Conservation (phyloP, 225 moss, liverwort and hornwort species). For the Sphagnum tenellum region DNA sequence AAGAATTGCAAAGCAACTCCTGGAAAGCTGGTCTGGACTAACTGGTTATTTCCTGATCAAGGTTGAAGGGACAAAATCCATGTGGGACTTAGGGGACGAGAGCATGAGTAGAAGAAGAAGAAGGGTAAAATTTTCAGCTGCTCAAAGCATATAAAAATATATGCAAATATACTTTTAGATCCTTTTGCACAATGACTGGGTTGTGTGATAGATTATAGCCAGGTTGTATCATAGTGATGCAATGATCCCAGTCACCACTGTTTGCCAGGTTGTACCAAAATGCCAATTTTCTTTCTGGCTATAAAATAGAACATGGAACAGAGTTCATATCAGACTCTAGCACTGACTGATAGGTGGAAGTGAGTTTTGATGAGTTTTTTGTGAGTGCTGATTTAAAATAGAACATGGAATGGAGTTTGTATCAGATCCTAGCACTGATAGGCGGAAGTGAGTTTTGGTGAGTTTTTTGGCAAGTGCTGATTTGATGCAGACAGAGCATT, state of each 20-base stretch:
- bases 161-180: slow-evolving; percentile 1
- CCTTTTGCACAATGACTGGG: too few species aligned
- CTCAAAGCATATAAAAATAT: background rate
- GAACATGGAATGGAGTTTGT: slow-evolving; percentile 1
- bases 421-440: too few species aligned
- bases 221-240: too few species aligned
- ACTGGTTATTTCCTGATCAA: slow-evolving; percentile 20
- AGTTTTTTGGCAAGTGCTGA: too few species aligned
- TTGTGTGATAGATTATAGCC: too few species aligned
- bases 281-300: slow-evolving; percentile 92
- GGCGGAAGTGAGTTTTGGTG: too few species aligned
- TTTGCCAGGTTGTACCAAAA: slow-evolving; percentile 91
- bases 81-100: background rate
- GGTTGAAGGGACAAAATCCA: slow-evolving; percentile 14
- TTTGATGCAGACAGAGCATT: too few species aligned
- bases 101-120: too few species aligned
- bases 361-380: too few species aligned
- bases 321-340: too few species aligned
- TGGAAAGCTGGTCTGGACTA: slow-evolving; percentile 10
- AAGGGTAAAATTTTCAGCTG: slow-evolving; percentile 14
- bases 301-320: slow-evolving; percentile 20
- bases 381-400: background rate
- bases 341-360: too few species aligned
- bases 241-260: slow-evolving; percentile 8
- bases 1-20: slow-evolving; percentile 23